These are phyloP conservation scores for Russula abietina DNA, from an alignment of 768 basidiomycete species.

Conservation along the genomic window DNA sequence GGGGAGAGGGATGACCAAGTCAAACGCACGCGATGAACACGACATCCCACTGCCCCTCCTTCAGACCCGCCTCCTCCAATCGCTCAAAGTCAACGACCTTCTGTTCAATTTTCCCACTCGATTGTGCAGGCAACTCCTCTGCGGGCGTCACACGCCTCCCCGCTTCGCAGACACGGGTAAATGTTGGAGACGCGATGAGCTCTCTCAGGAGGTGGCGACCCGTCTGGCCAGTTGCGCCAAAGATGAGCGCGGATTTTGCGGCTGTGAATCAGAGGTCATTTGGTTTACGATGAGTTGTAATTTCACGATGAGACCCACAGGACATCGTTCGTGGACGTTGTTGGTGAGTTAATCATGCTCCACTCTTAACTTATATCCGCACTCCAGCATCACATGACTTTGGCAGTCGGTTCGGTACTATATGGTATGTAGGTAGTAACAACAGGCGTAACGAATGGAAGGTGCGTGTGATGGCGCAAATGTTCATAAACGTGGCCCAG, in stretches of 20 bases:
- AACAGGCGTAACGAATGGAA: too few species aligned
- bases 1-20: too few species aligned
- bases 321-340: not conserved
- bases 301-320: not conserved
- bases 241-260: slow-evolving; percentile 48
- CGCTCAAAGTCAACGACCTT: slow-evolving; percentile 66
- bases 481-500: not conserved
- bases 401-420: too few species aligned
- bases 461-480: too few species aligned
- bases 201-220: slow-evolving; percentile 57
- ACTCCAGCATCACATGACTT: too few species aligned
- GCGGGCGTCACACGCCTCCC: slow-evolving; percentile 55
- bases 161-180: slow-evolving; percentile 58
- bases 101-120: slow-evolving; percentile 57
- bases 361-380: too few species aligned
- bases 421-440: too few species aligned
- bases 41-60: slow-evolving; percentile 61
- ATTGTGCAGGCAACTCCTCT: slow-evolving; percentile 36
- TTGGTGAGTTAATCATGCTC: too few species aligned
- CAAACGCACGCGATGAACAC: slow-evolving; percentile 64
- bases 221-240: slow-evolving; percentile 70
- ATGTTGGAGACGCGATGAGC: slow-evolving; percentile 51
- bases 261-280: not conserved
- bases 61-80: slow-evolving; percentile 44
- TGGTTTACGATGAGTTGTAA: not conserved